phyloP scores from a whole-genome alignment of 2,329 filamentous ascomycete genomes.

The Trichoderma atrobrunneum region DNA sequence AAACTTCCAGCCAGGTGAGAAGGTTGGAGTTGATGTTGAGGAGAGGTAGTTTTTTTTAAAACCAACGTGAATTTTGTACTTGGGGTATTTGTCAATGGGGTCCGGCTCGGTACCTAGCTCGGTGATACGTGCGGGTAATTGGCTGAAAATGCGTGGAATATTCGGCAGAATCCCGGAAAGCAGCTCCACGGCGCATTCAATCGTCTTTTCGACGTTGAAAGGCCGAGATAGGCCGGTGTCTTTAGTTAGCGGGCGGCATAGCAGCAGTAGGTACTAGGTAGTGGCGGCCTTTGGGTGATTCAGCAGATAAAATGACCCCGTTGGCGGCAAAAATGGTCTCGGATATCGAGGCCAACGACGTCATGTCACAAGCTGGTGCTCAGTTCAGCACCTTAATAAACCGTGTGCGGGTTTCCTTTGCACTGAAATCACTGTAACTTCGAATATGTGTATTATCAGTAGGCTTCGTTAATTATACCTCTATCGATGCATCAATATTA shows the following conservation, averaged over 20 bases:
- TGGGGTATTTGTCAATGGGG: constrained; percentile 35
- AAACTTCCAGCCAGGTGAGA: constrained; percentile 24
- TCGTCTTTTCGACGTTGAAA: not conserved
- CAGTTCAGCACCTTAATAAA: not conserved
- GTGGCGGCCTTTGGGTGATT: not conserved
- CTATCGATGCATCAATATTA: not conserved
- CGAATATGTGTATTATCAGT: not conserved
- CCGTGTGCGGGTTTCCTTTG: not conserved
- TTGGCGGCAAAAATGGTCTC: not conserved
- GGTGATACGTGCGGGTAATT: constrained; percentile 38
- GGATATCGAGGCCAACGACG: constrained; percentile 12
- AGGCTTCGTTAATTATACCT: not conserved
- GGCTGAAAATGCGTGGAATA: constrained; percentile 25
- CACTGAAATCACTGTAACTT: not conserved
- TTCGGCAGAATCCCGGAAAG: constrained; percentile 3
- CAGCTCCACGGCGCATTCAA: not conserved
- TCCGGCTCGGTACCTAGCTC: constrained; percentile 35
- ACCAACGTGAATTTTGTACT: constrained; percentile 5
- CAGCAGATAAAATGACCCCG: not conserved
- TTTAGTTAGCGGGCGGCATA: not conserved
- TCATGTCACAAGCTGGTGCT: not conserved
- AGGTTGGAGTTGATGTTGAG: constrained; percentile 25
- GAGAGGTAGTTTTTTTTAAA: not conserved
- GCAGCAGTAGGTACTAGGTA: not conserved
- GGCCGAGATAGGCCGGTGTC: not conserved